phyloP scores from a whole-genome alignment of 495 filamentous ascomycete genomes.

The Xylaria palmicola region DNA sequence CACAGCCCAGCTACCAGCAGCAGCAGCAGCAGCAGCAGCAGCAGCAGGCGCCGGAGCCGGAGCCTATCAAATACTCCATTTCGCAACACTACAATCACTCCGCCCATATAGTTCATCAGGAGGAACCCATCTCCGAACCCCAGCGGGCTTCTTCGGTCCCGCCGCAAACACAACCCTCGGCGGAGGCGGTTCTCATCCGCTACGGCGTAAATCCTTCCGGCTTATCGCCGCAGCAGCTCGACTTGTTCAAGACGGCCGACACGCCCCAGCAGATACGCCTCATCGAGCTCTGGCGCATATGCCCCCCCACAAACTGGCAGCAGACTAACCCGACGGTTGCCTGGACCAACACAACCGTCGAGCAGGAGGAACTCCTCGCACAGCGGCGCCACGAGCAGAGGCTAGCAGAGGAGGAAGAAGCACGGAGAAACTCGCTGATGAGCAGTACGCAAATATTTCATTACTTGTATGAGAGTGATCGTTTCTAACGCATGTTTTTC shows the following conservation, averaged over 20 bases:
- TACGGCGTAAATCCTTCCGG: conserved; percentile 55
- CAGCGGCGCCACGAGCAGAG: conserved; percentile 53
- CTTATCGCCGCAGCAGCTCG: conserved; percentile 57
- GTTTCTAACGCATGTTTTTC: not conserved
- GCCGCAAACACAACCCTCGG: conserved; percentile 41
- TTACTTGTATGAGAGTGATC: not conserved
- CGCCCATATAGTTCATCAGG: conserved; percentile 47
- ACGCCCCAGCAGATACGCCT: conserved; percentile 57
- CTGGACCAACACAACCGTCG: conserved; percentile 48
- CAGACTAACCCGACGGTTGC: conserved; percentile 44
- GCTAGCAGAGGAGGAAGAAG: conserved; percentile 30
- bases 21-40: conserved; percentile 27
- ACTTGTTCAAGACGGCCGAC: conserved; percentile 61
- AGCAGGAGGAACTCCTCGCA: conserved; percentile 50
- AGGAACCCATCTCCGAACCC: conserved; percentile 28
- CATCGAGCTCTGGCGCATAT: conserved; percentile 67
- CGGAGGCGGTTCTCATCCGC: conserved; percentile 45
- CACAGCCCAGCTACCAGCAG: too few species aligned
- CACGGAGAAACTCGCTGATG: conserved; percentile 35
- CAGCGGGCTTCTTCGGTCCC: conserved; percentile 51
- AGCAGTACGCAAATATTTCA: too few species aligned
- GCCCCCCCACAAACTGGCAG: conserved; percentile 41
- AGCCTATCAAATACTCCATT: conserved; percentile 61
- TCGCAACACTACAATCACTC: conserved; percentile 78
- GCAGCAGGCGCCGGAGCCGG: conserved; percentile 31